Evolutionary conservation across 164 flowering plant species (phyloP).

Genomic region (Houttuynia cordata): DNA sequence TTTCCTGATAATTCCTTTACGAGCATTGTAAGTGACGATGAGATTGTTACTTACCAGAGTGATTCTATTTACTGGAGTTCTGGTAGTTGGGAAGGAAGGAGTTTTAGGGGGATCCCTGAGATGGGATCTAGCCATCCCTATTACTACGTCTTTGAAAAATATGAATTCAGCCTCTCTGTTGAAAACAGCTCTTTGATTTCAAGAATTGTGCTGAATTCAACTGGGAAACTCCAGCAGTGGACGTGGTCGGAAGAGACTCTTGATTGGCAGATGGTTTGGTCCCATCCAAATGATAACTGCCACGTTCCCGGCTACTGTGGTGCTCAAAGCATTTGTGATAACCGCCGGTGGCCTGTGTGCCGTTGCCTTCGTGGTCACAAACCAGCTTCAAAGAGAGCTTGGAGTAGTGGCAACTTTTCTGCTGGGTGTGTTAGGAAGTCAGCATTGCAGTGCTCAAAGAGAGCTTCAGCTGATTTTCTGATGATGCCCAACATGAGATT

Average conservation of each 20-base stretch:
- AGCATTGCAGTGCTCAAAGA: not conserved
- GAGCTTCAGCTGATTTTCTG: not conserved
- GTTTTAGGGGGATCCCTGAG: not conserved
- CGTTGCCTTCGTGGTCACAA: not conserved
- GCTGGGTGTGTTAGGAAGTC: not conserved
- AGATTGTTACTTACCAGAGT: slow-evolving; percentile 13
- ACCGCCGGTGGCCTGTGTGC: not conserved
- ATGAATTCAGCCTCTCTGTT: not conserved
- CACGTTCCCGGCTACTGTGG: not conserved
- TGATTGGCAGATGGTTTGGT: slow-evolving; percentile 3
- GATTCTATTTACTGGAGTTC: not conserved
- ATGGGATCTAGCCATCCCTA: not conserved
- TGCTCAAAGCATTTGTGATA: not conserved
- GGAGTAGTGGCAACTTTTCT: not conserved
- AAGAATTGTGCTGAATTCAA: slow-evolving; percentile 3
- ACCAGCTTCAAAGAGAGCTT: not conserved
- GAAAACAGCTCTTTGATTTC: not conserved
- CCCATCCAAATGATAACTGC: not conserved
- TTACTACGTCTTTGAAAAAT: not conserved
- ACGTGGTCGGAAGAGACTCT: slow-evolving; percentile 1
- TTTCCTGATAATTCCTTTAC: too few species aligned
- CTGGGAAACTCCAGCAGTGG: too few species aligned
- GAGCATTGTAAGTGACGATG: slow-evolving; percentile 21
- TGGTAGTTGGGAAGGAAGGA: slow-evolving; percentile 4
- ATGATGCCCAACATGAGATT: not conserved